Conservation (phyloP, 2,329 filamentous ascomycete species). For the Dactylonectria macrodidyma region DNA sequence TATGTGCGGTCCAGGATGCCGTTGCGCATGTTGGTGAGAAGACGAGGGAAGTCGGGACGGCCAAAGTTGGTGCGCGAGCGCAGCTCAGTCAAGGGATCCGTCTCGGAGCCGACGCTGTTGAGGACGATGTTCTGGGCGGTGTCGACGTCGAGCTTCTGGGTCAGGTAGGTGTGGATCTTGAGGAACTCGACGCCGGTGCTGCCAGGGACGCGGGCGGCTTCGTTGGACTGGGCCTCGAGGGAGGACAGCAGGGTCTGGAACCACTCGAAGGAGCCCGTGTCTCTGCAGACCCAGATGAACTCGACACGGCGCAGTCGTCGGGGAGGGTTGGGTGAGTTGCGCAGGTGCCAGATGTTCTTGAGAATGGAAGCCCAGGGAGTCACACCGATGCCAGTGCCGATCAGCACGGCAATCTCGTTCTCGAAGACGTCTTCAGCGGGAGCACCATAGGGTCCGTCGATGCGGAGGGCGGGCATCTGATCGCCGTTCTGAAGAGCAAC, state of each 20-base stretch:
- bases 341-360: constrained; percentile 99
- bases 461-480: constrained; percentile 89
- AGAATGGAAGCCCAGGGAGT: constrained; percentile 90
- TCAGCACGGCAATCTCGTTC: constrained; percentile 89
- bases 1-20: constrained; percentile 90
- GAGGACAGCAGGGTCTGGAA: constrained; percentile 95
- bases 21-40: constrained; percentile 89
- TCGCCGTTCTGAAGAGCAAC: constrained; percentile 94
- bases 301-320: constrained; percentile 93
- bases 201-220: constrained; percentile 76
- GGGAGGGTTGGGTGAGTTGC: constrained; percentile 90
- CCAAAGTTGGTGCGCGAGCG: constrained; percentile 94
- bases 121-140: constrained; percentile 97
- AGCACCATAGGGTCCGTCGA: constrained; percentile 96
- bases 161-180: constrained; percentile 98
- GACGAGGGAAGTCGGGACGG: constrained; percentile 86
- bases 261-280: constrained; percentile 97
- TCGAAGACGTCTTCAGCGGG: constrained; percentile 98
- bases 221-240: constrained; percentile 87
- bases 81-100: constrained; percentile 94
- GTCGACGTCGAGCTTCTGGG: constrained; percentile 91
- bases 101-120: constrained; percentile 89
- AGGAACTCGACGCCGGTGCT: constrained; percentile 86
- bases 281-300: constrained; percentile 99
- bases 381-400: constrained; percentile 89